Conservation (phyloP, 495 filamentous ascomycete species). For the Viridothelium virens region DNA sequence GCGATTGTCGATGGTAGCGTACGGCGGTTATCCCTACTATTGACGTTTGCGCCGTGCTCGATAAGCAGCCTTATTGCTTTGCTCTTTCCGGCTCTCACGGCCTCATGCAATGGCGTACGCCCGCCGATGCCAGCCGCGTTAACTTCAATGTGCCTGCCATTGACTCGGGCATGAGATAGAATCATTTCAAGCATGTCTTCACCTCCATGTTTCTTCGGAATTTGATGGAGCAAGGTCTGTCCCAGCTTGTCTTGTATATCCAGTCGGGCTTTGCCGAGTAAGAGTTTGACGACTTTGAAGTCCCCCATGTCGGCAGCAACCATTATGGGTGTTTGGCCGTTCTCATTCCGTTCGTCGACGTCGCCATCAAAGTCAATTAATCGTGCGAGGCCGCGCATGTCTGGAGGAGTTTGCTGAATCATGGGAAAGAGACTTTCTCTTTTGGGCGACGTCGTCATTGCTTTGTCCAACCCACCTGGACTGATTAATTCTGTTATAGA, state of each 20-base stretch:
- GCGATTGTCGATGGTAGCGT: slow-evolving; percentile 1
- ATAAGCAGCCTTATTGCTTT: slow-evolving; percentile 7
- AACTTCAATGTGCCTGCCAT: not conserved
- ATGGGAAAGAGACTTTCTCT: not conserved
- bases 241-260: slow-evolving; percentile 4
- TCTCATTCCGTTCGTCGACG: slow-evolving; percentile 4
- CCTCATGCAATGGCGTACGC: slow-evolving; percentile 2
- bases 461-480: not conserved
- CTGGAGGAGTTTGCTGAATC: not conserved
- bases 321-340: slow-evolving; percentile 8
- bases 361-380: not conserved
- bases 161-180: slow-evolving; percentile 5
- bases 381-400: not conserved
- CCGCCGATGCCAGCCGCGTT: not conserved
- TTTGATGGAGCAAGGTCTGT: slow-evolving; percentile 12
- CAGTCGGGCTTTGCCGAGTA: not conserved
- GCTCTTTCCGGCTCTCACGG: slow-evolving; percentile 7
- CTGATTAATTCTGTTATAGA: not conserved
- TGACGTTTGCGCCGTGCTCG: slow-evolving; percentile 11
- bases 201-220: not conserved
- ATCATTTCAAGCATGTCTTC: slow-evolving; percentile 12
- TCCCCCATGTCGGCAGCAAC: not conserved
- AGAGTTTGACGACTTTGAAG: slow-evolving; percentile 3
- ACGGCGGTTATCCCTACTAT: not conserved
- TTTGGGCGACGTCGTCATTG: not conserved